Conservation (phyloP, 306 rosid species). For the Vigna reflexopilosa region DNA sequence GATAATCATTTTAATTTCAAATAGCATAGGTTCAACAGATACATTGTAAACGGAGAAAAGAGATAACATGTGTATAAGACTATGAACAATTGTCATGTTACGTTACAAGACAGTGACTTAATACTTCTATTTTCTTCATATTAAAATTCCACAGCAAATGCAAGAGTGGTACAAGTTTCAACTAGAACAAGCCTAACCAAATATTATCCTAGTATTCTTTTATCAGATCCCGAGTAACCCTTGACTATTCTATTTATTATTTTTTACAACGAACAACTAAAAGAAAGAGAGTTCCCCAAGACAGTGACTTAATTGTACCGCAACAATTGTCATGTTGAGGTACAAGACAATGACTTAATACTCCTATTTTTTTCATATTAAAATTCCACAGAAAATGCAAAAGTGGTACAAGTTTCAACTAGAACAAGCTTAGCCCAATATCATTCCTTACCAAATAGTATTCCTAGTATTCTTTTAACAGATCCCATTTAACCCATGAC, state of each 20-base stretch:
- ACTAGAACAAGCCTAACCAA: constrained; percentile 15
- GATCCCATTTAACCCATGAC: constrained; percentile 8
- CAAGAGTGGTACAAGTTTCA: neutral
- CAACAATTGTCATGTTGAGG: neutral
- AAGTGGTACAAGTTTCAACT: neutral
- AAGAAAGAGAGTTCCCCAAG: neutral
- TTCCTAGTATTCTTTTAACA: constrained; percentile 9
- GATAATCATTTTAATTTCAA: constrained; percentile 32
- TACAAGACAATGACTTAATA: constrained; percentile 2
- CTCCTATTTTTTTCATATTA: constrained; percentile 9
- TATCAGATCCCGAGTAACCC: constrained; percentile 1
- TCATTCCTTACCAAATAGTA: constrained; percentile 16
- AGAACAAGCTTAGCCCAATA: constrained; percentile 3
- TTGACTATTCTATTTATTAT: constrained; percentile 14
- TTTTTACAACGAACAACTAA: neutral
- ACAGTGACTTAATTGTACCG: too few relatives aligned
- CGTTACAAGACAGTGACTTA: neutral
- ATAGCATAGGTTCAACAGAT: constrained; percentile 24
- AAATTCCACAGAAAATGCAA: neutral
- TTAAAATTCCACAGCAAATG: constrained; percentile 10
- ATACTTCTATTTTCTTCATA: constrained; percentile 8
- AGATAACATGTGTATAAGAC: neutral
- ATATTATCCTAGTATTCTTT: constrained; percentile 4
- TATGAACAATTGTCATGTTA: constrained; percentile 1
- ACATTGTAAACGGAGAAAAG: constrained; percentile 10